Percentiles rank a stretch among this genome's conserved stretches.
phyloP scores from a whole-genome alignment of 768 basidiomycete species.

The Tylopilus vinaceipallidus region DNA sequence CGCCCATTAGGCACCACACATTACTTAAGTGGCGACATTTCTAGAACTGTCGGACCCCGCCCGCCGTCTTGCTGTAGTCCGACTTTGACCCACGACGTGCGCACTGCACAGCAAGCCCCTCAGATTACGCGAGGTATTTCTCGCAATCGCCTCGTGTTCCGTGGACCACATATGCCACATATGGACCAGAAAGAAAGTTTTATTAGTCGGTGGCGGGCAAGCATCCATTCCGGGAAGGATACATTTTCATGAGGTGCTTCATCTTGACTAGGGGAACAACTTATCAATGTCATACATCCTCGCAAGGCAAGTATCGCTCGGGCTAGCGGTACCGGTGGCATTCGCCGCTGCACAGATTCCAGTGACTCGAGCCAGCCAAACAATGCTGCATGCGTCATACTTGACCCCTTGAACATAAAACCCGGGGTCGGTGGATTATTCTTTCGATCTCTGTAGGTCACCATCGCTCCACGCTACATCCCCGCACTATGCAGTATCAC shows the following conservation, averaged over 20 bases:
- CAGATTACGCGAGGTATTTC: background rate
- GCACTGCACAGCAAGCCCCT: conserved; percentile 27
- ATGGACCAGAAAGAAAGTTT: background rate
- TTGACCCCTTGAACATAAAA: conserved; percentile 17
- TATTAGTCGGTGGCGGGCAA: conserved; percentile 8
- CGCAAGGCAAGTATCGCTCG: conserved; percentile 17
- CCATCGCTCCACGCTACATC: conserved; percentile 1
- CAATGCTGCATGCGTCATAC: background rate
- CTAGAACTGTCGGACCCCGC: too few species aligned
- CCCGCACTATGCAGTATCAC: conserved; percentile 16
- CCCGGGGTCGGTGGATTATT: background rate
- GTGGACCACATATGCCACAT: too few species aligned
- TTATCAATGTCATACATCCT: background rate
- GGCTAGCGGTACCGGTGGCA: conserved; percentile 6
- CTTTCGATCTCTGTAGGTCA: background rate
- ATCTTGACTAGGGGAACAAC: background rate
- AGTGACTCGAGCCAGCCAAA: background rate
- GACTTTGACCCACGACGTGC: too few species aligned
- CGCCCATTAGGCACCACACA: too few species aligned
- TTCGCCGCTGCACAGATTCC: background rate
- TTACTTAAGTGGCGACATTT: too few species aligned
- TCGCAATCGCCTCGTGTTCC: conserved; percentile 2
- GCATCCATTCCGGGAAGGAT: background rate
- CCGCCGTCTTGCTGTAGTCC: background rate
- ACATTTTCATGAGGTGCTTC: background rate